These are phyloP conservation scores for Mucuna pruriens DNA, from an alignment of 306 rosid species.

Conservation along the genomic window DNA sequence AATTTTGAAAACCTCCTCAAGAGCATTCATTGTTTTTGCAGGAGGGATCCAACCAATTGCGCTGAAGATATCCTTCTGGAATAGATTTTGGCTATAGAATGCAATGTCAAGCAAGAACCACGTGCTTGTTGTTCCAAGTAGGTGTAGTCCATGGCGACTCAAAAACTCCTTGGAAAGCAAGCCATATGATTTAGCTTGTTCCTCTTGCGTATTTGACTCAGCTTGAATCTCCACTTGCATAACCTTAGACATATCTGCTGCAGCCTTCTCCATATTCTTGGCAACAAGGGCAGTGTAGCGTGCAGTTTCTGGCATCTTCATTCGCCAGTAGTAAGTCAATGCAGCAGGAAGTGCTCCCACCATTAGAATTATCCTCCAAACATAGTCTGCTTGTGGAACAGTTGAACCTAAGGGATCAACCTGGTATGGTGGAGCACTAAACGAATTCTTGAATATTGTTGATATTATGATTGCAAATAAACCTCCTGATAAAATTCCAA, in stretches of 20 bases:
- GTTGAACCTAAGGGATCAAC: slow-evolving; percentile 53
- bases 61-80: slow-evolving; percentile 77
- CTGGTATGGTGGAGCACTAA: slow-evolving; percentile 52
- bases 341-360: slow-evolving; percentile 76
- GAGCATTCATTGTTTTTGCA: slow-evolving; percentile 67
- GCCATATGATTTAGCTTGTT: slow-evolving; percentile 32
- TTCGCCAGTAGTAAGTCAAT: slow-evolving; percentile 66
- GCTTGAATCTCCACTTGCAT: slow-evolving; percentile 57
- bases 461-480: slow-evolving; percentile 59
- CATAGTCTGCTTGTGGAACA: slow-evolving; percentile 67
- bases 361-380: slow-evolving; percentile 74
- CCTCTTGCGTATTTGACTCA: slow-evolving; percentile 30
- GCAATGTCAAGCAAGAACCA: slow-evolving; percentile 86
- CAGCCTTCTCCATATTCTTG: slow-evolving; percentile 61
- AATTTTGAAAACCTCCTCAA: slow-evolving; percentile 65
- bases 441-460: slow-evolving; percentile 46
- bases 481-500: slow-evolving; percentile 80
- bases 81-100: slow-evolving; percentile 73
- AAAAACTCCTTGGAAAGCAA: slow-evolving; percentile 63
- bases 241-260: slow-evolving; percentile 76
- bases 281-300: slow-evolving; percentile 79
- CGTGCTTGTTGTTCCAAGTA: slow-evolving; percentile 70
- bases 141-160: slow-evolving; percentile 66
- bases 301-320: slow-evolving; percentile 87
- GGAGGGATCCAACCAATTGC: slow-evolving; percentile 82